Evolutionary conservation across 2,329 filamentous ascomycete genomes (phyloP).

Genomic region (Rutstroemia sp.): DNA sequence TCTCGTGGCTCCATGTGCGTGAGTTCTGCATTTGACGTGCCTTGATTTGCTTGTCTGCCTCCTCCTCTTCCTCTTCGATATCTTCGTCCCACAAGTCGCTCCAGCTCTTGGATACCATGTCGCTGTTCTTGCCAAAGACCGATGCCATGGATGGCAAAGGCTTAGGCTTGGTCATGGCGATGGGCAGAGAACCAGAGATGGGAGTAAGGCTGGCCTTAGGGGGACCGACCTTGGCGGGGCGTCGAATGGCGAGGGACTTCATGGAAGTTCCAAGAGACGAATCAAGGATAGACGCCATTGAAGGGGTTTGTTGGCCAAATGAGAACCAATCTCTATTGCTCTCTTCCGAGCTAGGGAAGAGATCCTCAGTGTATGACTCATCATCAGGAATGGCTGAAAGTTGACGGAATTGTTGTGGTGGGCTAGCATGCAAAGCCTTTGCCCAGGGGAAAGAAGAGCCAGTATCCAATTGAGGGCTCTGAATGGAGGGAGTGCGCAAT

Average conservation of each 20-base stretch:
- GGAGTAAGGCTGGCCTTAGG: constrained; percentile 47
- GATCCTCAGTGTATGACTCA: constrained; percentile 69
- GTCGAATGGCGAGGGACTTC: constrained; percentile 58
- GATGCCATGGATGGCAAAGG: constrained; percentile 54
- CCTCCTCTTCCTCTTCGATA: constrained; percentile 64
- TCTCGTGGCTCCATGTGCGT: constrained; percentile 66
- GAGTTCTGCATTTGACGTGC: constrained; percentile 56
- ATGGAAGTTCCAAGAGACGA: constrained; percentile 77
- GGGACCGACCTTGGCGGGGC: constrained; percentile 37
- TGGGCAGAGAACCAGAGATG: constrained; percentile 65
- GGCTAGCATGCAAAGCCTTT: constrained; percentile 74
- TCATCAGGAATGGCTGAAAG: constrained; percentile 79
- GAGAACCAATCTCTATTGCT: constrained; percentile 71
- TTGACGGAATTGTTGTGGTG: constrained; percentile 66
- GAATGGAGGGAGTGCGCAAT: constrained; percentile 88
- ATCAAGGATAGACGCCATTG: constrained; percentile 75
- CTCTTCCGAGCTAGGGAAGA: constrained; percentile 73
- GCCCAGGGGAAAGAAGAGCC: constrained; percentile 94
- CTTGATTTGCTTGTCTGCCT: constrained; percentile 54
- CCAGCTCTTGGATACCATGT: constrained; percentile 94
- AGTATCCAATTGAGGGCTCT: constrained; percentile 72
- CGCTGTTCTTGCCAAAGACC: constrained; percentile 70
- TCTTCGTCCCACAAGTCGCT: constrained; percentile 98
- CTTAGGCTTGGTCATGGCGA: constrained; percentile 70
- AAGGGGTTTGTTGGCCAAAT: constrained; percentile 67